These are phyloP conservation scores for Globisporangium alternatum DNA, from an alignment of 352 stramenopile species.

Conservation along the genomic window DNA sequence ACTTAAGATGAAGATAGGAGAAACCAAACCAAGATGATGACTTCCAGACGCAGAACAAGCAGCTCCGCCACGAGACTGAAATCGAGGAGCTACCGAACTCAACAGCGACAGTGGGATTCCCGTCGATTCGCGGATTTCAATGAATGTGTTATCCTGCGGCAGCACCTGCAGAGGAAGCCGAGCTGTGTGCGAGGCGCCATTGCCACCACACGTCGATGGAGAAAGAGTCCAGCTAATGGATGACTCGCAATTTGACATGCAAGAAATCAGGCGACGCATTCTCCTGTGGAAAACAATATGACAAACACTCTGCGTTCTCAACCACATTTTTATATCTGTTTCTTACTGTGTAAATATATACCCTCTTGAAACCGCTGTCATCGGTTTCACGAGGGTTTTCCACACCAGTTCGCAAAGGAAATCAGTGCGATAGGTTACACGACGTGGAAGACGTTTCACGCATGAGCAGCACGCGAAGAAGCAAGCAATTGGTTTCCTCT, in stretches of 20 bases:
- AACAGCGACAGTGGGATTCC: background rate
- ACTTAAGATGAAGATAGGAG: background rate
- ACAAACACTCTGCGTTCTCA: background rate
- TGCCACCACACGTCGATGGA: background rate
- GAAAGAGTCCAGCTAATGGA: background rate
- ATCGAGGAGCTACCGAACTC: background rate
- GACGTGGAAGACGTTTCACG: constrained; percentile 6
- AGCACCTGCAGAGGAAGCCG: too few relatives aligned
- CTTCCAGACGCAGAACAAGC: background rate
- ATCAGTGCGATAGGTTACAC: constrained; percentile 13
- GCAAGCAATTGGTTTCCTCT: constrained; percentile 8
- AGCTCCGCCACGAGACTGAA: background rate
- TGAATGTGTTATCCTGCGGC: too few relatives aligned
- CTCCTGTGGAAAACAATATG: background rate
- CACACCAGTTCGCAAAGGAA: background rate
- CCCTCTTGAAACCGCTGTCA: background rate
- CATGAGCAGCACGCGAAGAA: constrained; percentile 3
- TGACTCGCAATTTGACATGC: background rate
- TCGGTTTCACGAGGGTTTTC: constrained; percentile 1
- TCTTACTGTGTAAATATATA: background rate
- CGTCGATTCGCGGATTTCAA: too few relatives aligned
- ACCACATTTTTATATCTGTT: background rate
- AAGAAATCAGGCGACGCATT: constrained; percentile 1
- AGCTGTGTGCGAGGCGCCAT: background rate
- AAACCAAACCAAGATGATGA: background rate